Percentiles rank a stretch among this genome's conserved stretches.
phyloP scores from a whole-genome alignment of 345 rosid species.

The Litchi chinensis region DNA sequence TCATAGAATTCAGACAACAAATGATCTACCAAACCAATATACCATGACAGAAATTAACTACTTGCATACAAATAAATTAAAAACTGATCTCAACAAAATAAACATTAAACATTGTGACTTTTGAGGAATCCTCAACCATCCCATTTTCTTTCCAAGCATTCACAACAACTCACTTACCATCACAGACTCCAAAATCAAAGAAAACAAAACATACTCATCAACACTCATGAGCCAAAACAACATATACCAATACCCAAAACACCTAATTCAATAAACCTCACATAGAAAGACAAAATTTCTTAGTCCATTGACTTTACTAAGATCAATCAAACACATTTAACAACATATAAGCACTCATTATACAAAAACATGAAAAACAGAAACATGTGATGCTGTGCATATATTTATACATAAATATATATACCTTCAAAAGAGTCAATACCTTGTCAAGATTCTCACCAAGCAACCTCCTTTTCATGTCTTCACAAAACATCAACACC shows the following conservation, averaged over 20 bases:
- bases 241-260: neutral
- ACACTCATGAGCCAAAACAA: neutral
- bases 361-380: neutral
- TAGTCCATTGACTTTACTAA: neutral
- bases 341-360: neutral
- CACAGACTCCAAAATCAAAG: constrained; percentile 5
- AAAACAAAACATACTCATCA: neutral
- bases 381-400: neutral
- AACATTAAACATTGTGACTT: neutral
- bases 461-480: no score
- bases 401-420: no score
- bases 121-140: neutral
- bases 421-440: no score
- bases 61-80: neutral
- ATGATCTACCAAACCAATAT: neutral
- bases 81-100: neutral
- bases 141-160: neutral
- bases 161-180: neutral
- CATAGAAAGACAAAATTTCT: neutral
- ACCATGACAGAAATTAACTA: neutral
- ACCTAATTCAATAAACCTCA: neutral
- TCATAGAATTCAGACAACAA: neutral
- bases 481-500: no score
- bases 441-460: no score
- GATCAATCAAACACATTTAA: neutral